Percentiles rank a stretch among this genome's conserved stretches.
phyloP scores from a whole-genome alignment of 768 basidiomycete genomes.

The Auricularia sp. region DNA sequence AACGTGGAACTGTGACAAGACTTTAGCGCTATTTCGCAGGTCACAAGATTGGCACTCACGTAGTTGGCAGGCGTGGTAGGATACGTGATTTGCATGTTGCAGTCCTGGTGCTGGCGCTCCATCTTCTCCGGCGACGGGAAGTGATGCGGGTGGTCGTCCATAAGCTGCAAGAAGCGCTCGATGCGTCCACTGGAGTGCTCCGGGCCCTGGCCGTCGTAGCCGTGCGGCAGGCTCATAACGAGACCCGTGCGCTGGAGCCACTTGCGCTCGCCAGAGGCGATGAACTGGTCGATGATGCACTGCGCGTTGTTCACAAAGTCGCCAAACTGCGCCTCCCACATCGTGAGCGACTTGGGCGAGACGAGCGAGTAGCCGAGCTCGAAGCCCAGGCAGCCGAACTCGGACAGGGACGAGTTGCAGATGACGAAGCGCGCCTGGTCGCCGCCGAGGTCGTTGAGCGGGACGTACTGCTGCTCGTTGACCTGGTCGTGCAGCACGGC shows the following conservation, averaged over 20 bases:
- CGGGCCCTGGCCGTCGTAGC: conserved; percentile 97
- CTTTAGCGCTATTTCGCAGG: conserved; percentile 3
- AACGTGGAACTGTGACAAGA: conserved; percentile 68
- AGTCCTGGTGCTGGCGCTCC: conserved; percentile 95
- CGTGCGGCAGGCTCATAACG: conserved; percentile 84
- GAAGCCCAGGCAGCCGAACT: conserved; percentile 90
- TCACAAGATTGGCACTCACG: conserved; percentile 28
- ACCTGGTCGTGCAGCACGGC: conserved; percentile 94
- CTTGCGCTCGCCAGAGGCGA: conserved; percentile 93
- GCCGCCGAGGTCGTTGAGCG: conserved; percentile 78
- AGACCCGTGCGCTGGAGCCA: conserved; percentile 93
- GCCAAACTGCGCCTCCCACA: conserved; percentile 99
- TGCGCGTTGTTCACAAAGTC: conserved; percentile 98
- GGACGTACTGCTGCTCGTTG: conserved; percentile 83
- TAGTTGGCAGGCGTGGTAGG: conserved; percentile 96
- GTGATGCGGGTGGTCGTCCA: conserved; percentile 89
- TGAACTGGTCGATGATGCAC: conserved; percentile 97
- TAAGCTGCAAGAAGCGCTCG: conserved; percentile 95
- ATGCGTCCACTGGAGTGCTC: conserved; percentile 95
- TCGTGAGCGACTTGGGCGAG: conserved; percentile 81
- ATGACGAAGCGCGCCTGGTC: conserved; percentile 89
- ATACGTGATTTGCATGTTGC: conserved; percentile 99
- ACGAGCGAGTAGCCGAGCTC: conserved; percentile 98
- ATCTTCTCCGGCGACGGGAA: conserved; percentile 86
- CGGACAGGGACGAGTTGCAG: conserved; percentile 94